Evolutionary conservation across 345 rosid genomes (phyloP).

Genomic region (Jatropha curcas): DNA sequence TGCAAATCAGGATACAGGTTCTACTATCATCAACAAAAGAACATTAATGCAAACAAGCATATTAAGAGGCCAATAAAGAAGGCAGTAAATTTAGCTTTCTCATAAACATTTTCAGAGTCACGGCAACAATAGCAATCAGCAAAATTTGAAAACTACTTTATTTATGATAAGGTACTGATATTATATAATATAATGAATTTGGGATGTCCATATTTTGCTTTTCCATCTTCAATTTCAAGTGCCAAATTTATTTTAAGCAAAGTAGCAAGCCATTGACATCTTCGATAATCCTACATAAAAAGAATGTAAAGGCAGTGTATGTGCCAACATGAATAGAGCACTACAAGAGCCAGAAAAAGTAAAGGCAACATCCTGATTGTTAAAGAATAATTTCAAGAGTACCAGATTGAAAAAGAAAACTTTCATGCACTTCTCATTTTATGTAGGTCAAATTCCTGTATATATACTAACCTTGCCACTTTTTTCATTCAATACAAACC

Average conservation of each 20-base stretch:
- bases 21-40: not conserved
- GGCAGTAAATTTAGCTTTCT: not conserved
- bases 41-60: not conserved
- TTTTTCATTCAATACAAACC: constrained; percentile 98
- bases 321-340: not conserved
- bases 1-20: not conserved
- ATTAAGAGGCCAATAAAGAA: not conserved
- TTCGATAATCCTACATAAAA: not conserved
- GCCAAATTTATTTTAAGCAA: not conserved
- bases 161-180: not conserved
- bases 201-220: not conserved
- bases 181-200: not conserved
- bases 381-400: constrained; percentile 3
- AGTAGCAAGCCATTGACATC: not conserved
- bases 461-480: constrained; percentile 67
- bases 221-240: constrained; percentile 5
- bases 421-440: not conserved
- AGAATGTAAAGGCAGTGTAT: not conserved
- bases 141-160: not conserved
- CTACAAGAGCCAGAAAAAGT: not conserved
- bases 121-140: not conserved
- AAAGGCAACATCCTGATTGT: not conserved
- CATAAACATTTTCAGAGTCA: not conserved
- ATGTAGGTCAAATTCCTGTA: not conserved
- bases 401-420: not conserved